A percentile compares a stretch with the other conserved stretches of the same genome.
Evolutionary conservation across 2,329 filamentous ascomycete species (phyloP).

Genomic region (Botryotinia calthae): DNA sequence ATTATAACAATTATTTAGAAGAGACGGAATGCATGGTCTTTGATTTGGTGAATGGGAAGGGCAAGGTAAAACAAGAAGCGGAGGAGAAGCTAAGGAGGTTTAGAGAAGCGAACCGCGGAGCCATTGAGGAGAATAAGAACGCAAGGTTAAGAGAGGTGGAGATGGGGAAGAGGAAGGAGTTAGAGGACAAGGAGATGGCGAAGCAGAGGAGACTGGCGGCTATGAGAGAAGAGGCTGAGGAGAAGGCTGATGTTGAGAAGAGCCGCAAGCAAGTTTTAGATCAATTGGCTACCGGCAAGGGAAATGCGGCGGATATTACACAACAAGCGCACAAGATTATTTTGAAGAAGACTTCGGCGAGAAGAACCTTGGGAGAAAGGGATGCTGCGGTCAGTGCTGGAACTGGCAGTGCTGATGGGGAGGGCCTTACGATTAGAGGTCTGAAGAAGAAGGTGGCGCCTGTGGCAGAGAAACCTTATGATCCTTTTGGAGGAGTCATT

Average conservation of each 20-base stretch:
- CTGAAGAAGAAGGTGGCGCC: conserved; percentile 64
- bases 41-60: conserved; percentile 72
- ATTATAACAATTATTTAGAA: conserved; percentile 94
- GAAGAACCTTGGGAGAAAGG: conserved; percentile 46
- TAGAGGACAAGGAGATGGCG: conserved; percentile 64
- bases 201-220: conserved; percentile 62
- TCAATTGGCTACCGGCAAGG: conserved; percentile 60
- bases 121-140: conserved; percentile 60
- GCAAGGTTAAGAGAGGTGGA: conserved; percentile 57
- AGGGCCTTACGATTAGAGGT: conserved; percentile 68
- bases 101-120: conserved; percentile 67
- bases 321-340: conserved; percentile 57
- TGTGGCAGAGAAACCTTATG: conserved; percentile 72
- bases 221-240: conserved; percentile 66
- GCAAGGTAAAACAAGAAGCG: conserved; percentile 52
- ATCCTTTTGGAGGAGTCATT: conserved; percentile 78
- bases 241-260: conserved; percentile 61
- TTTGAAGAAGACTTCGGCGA: conserved; percentile 66
- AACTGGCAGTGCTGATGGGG: conserved; percentile 25
- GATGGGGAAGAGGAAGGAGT: conserved; percentile 52
- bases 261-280: conserved; percentile 68
- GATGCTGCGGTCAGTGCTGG: conserved; percentile 25
- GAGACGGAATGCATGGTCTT: conserved; percentile 87
- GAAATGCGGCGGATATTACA: conserved; percentile 58
- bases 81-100: conserved; percentile 61